These are phyloP conservation scores for Phytophthora tubulina DNA, from an alignment of 352 stramenopile genomes.

Conservation along the genomic window DNA sequence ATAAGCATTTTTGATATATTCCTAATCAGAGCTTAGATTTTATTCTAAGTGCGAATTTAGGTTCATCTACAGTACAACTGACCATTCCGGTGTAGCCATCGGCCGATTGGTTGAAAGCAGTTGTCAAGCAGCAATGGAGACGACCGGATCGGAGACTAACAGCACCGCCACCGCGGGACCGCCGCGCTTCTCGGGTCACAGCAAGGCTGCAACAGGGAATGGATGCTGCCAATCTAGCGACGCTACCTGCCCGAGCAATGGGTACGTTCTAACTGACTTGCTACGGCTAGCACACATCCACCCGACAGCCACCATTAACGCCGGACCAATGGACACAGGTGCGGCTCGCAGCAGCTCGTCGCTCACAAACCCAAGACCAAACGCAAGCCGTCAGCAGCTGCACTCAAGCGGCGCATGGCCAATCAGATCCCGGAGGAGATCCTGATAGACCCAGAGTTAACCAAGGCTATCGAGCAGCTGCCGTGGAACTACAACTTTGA, in stretches of 20 bases:
- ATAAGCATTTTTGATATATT: background rate
- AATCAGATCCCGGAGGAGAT: constrained; percentile 94
- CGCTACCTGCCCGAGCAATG: constrained; percentile 23
- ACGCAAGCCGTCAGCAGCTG: constrained; percentile 70
- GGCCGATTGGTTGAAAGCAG: constrained; percentile 24
- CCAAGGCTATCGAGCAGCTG: constrained; percentile 94
- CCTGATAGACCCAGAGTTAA: constrained; percentile 86
- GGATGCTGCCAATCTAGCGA: constrained; percentile 28
- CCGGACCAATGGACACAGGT: constrained; percentile 11
- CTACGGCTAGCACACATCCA: background rate
- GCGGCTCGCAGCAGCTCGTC: constrained; percentile 36
- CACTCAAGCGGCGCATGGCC: constrained; percentile 73
- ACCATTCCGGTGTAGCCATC: constrained; percentile 19
- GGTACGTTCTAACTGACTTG: constrained; percentile 17
- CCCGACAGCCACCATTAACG: background rate
- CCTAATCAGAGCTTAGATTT: too few relatives aligned
- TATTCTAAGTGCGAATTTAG: background rate
- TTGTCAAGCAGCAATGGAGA: constrained; percentile 13
- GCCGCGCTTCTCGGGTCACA: constrained; percentile 72
- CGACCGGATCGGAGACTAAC: background rate
- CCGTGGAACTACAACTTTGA: constrained; percentile 99
- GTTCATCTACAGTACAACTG: background rate
- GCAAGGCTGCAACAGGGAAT: constrained; percentile 9
- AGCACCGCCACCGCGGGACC: constrained; percentile 29
- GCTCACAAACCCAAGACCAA: constrained; percentile 59